A percentile compares a stretch with the other conserved stretches of the same genome.
These are phyloP conservation scores for Pseudocercospora cruenta DNA, from an alignment of 2,329 filamentous ascomycete genomes.

Conservation along the genomic window DNA sequence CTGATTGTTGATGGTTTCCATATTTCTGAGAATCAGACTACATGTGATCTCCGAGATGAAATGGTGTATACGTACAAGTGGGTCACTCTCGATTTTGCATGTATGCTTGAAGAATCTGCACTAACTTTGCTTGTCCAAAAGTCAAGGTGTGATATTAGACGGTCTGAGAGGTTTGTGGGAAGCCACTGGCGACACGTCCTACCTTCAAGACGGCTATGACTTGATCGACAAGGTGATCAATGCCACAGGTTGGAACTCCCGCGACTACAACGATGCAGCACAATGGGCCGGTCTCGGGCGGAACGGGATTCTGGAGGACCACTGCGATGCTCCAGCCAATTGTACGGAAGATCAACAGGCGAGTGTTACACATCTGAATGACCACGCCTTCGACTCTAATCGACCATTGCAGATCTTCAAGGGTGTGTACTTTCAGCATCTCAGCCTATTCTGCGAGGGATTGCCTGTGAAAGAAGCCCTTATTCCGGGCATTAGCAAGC, in stretches of 20 bases:
- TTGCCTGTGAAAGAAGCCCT: conserved; percentile 52
- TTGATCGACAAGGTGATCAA: conserved; percentile 73
- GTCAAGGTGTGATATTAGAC: conserved; percentile 83
- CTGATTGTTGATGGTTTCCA: conserved; percentile 86
- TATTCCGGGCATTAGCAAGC: conserved; percentile 49
- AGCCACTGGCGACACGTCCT: conserved; percentile 70
- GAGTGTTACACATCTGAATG: too few relatives aligned
- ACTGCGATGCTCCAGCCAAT: conserved; percentile 67
- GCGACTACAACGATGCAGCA: conserved; percentile 14
- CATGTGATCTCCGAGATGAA: conserved; percentile 74
- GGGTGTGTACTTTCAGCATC: conserved; percentile 90
- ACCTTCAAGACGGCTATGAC: conserved; percentile 76
- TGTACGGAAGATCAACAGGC: conserved; percentile 73
- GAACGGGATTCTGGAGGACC: conserved; percentile 54
- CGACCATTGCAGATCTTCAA: conserved; percentile 75
- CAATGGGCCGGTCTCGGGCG: conserved; percentile 77
- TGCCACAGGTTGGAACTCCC: conserved; percentile 72
- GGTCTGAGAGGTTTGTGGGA: conserved; percentile 82
- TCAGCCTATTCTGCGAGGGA: conserved; percentile 74
- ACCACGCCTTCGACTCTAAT: too few relatives aligned
- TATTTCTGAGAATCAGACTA: conserved; percentile 64
- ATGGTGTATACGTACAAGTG: conserved; percentile 92
- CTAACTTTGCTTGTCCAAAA: too few relatives aligned
- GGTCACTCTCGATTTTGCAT: not conserved
- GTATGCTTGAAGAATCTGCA: too few relatives aligned